These are phyloP conservation scores for Phaeophleospora eucalypticola DNA, from an alignment of 2,329 filamentous ascomycete genomes.

Conservation along the genomic window DNA sequence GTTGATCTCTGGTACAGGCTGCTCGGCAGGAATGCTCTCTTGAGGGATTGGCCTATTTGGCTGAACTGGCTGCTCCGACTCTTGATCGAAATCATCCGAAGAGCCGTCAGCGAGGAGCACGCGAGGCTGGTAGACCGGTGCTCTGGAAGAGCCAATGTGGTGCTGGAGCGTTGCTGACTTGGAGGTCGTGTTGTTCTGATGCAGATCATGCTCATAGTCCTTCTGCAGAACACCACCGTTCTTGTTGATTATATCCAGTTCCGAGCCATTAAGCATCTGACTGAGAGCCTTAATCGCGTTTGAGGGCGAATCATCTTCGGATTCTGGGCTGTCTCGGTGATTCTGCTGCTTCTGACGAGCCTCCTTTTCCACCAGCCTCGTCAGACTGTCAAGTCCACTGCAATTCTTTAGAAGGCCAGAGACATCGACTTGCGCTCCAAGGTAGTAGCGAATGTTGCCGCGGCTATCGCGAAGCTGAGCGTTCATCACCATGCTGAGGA, in stretches of 20 bases:
- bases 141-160: no score
- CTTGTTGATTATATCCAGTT: conserved; percentile 10
- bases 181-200: neutral
- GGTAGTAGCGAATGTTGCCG: conserved; percentile 64
- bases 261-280: conserved; percentile 11
- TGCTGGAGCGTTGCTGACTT: neutral
- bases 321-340: no score
- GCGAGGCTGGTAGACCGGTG: conserved; percentile 1
- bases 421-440: conserved; percentile 69
- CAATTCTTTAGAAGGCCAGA: conserved; percentile 64
- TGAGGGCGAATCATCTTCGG: conserved; percentile 24
- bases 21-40: neutral
- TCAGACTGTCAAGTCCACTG: conserved; percentile 60
- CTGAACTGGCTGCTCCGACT: no score
- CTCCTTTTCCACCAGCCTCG: conserved; percentile 7
- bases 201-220: conserved; percentile 9
- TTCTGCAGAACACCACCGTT: conserved; percentile 10
- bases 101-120: conserved; percentile 14
- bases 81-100: conserved; percentile 10
- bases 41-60: no score
- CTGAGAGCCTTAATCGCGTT: conserved; percentile 11
- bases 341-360: neutral
- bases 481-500: conserved; percentile 68
- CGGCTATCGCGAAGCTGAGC: conserved; percentile 42
- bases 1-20: conserved; percentile 10